Percentiles rank a stretch among this genome's conserved stretches.
Conservation (phyloP, 257 asterid species). For the Solanum rostratum region DNA sequence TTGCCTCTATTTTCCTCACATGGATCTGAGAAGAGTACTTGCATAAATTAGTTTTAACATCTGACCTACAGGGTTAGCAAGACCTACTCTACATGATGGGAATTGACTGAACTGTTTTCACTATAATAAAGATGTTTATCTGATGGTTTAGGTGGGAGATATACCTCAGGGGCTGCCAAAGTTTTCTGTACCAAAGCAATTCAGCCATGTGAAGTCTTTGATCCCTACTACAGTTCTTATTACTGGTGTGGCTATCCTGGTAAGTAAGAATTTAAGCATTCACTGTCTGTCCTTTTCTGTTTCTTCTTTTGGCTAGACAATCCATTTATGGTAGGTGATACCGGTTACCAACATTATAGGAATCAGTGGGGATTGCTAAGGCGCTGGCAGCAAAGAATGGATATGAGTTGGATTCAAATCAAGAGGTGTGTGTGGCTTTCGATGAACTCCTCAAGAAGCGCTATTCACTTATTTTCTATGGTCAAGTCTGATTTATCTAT, state of each 20-base stretch:
- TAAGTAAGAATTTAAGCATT: conserved; percentile 23
- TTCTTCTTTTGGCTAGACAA: neutral
- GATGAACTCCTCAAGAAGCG: neutral
- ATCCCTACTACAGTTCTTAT: conserved; percentile 89
- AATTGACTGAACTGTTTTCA: neutral
- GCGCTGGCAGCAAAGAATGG: conserved; percentile 98
- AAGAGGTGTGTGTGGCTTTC: conserved; percentile 51
- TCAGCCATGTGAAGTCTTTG: conserved; percentile 51
- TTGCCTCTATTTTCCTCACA: neutral
- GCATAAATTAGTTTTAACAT: neutral
- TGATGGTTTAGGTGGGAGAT: conserved; percentile 66
- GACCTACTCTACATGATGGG: neutral
- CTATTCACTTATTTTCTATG: neutral
- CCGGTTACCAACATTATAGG: conserved; percentile 26
- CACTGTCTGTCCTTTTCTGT: neutral
- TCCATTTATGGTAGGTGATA: conserved; percentile 6
- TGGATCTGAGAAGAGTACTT: neutral
- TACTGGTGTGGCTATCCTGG: conserved; percentile 99
- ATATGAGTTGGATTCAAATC: conserved; percentile 92
- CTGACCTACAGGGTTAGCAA: neutral
- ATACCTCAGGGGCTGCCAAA: conserved; percentile 96
- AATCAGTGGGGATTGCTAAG: conserved; percentile 97
- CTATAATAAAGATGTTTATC: neutral
- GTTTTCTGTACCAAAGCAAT: conserved; percentile 80
- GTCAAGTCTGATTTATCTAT: neutral